Evolutionary conservation across 192 early-diverging fungal species (phyloP), one percentile per base, ranked within the genome.

Genomic region (Geosiphon pyriformis): DNA sequence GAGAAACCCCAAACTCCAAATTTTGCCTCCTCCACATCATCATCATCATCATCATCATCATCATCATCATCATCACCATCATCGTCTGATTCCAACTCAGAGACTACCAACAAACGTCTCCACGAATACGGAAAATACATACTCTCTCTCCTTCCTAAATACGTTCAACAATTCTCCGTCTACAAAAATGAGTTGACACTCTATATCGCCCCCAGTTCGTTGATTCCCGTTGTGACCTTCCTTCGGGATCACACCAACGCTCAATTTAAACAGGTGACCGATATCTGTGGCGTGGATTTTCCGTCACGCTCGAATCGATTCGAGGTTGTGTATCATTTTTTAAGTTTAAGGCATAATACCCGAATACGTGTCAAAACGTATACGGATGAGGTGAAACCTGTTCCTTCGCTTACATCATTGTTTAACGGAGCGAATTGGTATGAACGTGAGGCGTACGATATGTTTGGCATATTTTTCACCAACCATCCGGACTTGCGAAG

Each of bases 111-210:
- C 20, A 73, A 77, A 51, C 54, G 58, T 3, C 76, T 93, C 52
- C 89, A 92, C 70, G 90, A 93, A 74, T 98, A 87, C 76, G 94
- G 94, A 54, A 85, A 92, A 72, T 96, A 90, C 78, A 75, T 98
- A 37, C 80, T 86, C 26, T 85, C 84, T 37, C 82, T 86, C 68
- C 76, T 98, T 67, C 96, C 96, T 30, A 97, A 96, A 78, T 97
- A 82, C 74, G 90, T 98, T 54, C 96, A 98, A 74, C 96, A 95
- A 79, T 91, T 91, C 74, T 92, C 92, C 29, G 90, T 98, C 61
- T 96, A 94, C 87, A 97, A 97, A 78, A 93, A 99, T 65, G 96
- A 99, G 74, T 82, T 99, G 50, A 92, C 91, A n/a, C 76, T 99
- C 61, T 93, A 94, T 77, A 85, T 94, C 60, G 92, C 94, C 31